A percentile compares a stretch with the other conserved stretches of the same genome.
Evolutionary conservation across 2,329 filamentous ascomycete genomes (phyloP).

Genomic region (Madurella fahalii): DNA sequence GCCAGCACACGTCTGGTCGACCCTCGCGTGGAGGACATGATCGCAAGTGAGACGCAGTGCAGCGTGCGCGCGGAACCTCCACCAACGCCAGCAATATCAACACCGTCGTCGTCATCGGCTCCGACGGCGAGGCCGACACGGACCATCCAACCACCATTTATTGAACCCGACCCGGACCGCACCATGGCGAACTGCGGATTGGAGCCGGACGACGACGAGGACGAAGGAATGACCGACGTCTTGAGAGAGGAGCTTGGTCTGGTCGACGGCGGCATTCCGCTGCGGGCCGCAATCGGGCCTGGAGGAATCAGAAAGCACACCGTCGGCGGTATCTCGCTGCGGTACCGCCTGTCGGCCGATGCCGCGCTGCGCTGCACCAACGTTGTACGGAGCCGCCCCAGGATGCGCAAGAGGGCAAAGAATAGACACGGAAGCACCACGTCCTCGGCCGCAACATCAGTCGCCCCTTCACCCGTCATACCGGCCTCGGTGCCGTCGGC

Average conservation of each 20-base stretch:
- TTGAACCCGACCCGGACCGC: constrained; percentile 19
- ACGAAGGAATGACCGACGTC: constrained; percentile 3
- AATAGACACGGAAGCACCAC: constrained; percentile 16
- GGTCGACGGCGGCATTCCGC: constrained; percentile 21
- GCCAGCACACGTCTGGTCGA: constrained; percentile 5
- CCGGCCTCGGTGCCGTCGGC: constrained; percentile 15
- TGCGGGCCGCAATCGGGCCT: constrained; percentile 22
- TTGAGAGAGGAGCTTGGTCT: constrained; percentile 12
- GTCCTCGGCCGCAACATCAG: constrained; percentile 18
- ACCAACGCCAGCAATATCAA: constrained; percentile 1
- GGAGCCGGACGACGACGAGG: constrained; percentile 24
- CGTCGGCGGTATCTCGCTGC: constrained; percentile 24
- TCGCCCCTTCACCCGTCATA: constrained; percentile 19
- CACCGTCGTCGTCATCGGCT: neutral
- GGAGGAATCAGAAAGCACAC: constrained; percentile 24
- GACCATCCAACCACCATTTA: constrained; percentile 1
- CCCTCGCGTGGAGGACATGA: constrained; percentile 17
- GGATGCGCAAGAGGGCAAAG: constrained; percentile 33
- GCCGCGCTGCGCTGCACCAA: constrained; percentile 32
- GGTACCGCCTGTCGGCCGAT: constrained; percentile 29
- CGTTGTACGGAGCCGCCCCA: constrained; percentile 32
- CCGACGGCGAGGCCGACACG: neutral
- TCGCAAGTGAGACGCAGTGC: constrained; percentile 18
- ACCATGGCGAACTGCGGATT: constrained; percentile 9
- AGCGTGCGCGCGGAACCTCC: constrained; percentile 15